Evolutionary conservation across 176 grass and related monocot genomes (phyloP), one percentile per base, ranked within the genome.

Genomic region (Oryza glaberrima): DNA sequence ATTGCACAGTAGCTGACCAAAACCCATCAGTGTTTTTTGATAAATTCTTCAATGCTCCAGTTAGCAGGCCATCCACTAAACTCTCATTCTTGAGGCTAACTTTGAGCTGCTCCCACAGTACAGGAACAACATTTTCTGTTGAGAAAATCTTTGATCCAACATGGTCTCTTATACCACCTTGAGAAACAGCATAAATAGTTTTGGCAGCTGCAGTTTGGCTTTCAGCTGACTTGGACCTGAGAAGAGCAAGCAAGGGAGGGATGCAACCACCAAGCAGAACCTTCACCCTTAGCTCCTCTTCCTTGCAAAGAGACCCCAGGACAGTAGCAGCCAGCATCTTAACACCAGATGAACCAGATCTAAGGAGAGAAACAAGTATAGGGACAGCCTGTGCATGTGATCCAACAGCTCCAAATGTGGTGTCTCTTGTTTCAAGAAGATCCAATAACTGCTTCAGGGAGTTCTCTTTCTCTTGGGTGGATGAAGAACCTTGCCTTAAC

Each of bases 81-180:
- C 91, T 89, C 71, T 89, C 94, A 88, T 85, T 94, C 75, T 92
- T 97, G 43, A 93, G 73, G 72, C 85, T 87, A 82, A 90, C 83
- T 97, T 94, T 97, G 60, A 97, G 91, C 72, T 97, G 92, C 76
- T 87, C 85, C 94, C 94, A 97, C 66, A 97, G 81, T 77, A 87
- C 90, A 75, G 94, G 94, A 71, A 97, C 94, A 89, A 94, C 94
- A 69, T 89, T 89, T 80, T 97, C 94, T 1, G 94, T 97, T 28
- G 94, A 94, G 83, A 97, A 97, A 65, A 97, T 97, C 79, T 97
- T 97, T 86, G 94, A 97, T 81, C 94, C 94, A 80, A 97, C 94
- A 74, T 97, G 94, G 87, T 97, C 94, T 84, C 94, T 97, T 80
- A 89, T 89, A 67, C 94, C 91, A 88, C 92, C 94, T 88, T 97